These are phyloP conservation scores for Vaccinium macrocarpon DNA, from an alignment of 148 eudicot species.

Conservation along the genomic window DNA sequence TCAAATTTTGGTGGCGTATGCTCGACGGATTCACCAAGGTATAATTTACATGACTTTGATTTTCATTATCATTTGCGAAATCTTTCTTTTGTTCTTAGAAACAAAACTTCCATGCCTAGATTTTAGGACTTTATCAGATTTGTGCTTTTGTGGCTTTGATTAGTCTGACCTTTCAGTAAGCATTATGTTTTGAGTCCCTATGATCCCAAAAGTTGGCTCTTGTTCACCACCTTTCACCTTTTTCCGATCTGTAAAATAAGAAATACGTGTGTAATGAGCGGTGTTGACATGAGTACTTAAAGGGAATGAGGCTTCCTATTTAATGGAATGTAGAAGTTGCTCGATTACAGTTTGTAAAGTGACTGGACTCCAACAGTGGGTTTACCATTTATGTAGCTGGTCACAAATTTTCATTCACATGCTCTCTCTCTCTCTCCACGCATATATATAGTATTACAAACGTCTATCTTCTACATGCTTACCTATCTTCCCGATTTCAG, in stretches of 20 bases:
- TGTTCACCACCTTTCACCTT: background rate
- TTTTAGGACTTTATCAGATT: background rate
- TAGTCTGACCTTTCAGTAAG: background rate
- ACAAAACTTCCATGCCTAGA: background rate
- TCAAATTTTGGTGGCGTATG: conserved; percentile 40
- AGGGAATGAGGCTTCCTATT: background rate
- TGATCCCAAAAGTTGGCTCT: background rate
- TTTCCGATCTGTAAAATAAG: background rate
- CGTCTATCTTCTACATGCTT: background rate
- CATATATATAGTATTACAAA: background rate
- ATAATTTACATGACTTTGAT: conserved; percentile 5
- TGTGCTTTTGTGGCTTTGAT: background rate
- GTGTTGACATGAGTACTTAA: background rate
- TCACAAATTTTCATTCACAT: background rate
- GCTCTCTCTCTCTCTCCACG: background rate
- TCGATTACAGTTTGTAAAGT: background rate
- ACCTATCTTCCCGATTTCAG: background rate
- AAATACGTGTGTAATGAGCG: background rate
- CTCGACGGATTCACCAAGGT: conserved; percentile 45
- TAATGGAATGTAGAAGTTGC: background rate
- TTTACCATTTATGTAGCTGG: background rate
- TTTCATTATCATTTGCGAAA: background rate
- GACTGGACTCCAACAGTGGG: background rate
- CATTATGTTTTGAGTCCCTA: background rate
- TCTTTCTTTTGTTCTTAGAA: too few relatives aligned